Conservation (phyloP, 129 eudicot species). For the Cynara cardunculus region DNA sequence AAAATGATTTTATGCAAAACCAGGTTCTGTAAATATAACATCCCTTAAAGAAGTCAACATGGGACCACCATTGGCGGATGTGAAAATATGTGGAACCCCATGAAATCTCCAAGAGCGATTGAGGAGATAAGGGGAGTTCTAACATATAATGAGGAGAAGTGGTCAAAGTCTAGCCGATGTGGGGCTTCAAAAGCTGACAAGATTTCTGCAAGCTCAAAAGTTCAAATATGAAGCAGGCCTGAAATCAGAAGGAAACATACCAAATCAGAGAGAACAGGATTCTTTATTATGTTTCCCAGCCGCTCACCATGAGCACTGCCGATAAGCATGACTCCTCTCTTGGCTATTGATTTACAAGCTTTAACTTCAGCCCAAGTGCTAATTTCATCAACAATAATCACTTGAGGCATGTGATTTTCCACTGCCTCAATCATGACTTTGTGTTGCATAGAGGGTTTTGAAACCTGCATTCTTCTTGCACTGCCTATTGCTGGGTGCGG, state of each 20-base stretch:
- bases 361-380: slow-evolving; percentile 67
- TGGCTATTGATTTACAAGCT: slow-evolving; percentile 77
- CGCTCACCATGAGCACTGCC: slow-evolving; percentile 81
- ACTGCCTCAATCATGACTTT: slow-evolving; percentile 85
- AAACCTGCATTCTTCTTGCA: slow-evolving; percentile 76
- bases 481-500: slow-evolving; percentile 84
- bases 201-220: neutral
- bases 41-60: neutral
- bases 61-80: neutral
- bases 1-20: neutral
- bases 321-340: slow-evolving; percentile 87
- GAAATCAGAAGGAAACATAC: slow-evolving; percentile 32
- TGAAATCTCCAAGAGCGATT: neutral
- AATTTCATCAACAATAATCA: slow-evolving; percentile 75
- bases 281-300: slow-evolving; percentile 55
- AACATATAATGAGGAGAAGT: neutral
- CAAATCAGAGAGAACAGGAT: slow-evolving; percentile 61
- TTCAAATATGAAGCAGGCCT: neutral
- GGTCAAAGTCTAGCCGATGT: neutral
- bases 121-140: neutral
- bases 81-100: neutral
- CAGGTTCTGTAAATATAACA: neutral
- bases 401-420: slow-evolving; percentile 94
- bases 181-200: neutral
- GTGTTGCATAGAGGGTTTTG: slow-evolving; percentile 63